These are phyloP conservation scores for Azolla pinnata DNA, from an alignment of 75 land plant species.

Conservation along the genomic window DNA sequence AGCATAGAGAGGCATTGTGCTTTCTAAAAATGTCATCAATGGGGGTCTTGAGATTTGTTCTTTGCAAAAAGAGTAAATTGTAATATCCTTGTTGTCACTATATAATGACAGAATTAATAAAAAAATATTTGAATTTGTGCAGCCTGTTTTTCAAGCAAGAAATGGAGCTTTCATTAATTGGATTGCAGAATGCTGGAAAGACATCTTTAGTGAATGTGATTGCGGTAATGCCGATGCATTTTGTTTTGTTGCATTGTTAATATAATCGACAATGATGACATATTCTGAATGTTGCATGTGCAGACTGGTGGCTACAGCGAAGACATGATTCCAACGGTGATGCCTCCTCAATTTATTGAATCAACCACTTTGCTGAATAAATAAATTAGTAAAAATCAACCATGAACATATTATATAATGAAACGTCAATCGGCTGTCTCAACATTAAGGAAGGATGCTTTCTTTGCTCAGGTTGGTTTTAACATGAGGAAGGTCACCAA, in stretches of 20 bases:
- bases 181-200: slow-evolving; percentile 98
- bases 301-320: slow-evolving; percentile 97
- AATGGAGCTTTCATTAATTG: slow-evolving; percentile 94
- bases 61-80: too few species aligned
- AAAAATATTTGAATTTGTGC: too few species aligned
- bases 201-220: slow-evolving; percentile 96
- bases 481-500: slow-evolving; percentile 95
- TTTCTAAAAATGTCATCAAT: too few species aligned
- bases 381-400: too few species aligned
- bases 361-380: too few species aligned
- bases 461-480: slow-evolving; percentile 82
- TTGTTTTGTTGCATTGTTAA: neutral
- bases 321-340: slow-evolving; percentile 99
- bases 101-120: too few species aligned
- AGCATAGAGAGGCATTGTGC: too few species aligned
- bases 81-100: too few species aligned
- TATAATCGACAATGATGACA: neutral
- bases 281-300: slow-evolving; percentile 1
- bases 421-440: neutral
- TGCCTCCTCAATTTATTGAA: too few species aligned
- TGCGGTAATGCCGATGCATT: slow-evolving; percentile 50
- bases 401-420: neutral
- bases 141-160: slow-evolving; percentile 98
- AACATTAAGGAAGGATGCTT: neutral
- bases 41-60: too few species aligned